Conservation (phyloP, 2,329 filamentous ascomycete species). For the Paramyrothecium sp. region DNA sequence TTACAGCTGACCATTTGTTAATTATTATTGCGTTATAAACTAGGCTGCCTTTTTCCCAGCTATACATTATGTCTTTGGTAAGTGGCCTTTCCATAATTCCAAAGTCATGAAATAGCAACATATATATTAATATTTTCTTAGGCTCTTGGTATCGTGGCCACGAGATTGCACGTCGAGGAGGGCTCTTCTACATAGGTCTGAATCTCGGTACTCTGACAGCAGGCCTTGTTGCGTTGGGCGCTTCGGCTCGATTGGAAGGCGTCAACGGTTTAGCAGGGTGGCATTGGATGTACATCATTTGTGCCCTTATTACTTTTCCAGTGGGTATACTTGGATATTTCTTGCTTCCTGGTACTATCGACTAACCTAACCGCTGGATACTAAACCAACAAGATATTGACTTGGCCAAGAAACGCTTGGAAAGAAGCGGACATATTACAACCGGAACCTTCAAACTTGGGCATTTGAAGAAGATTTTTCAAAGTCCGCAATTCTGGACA, state of each 20-base stretch:
- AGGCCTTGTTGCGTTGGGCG: constrained; percentile 45
- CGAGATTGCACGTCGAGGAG: constrained; percentile 45
- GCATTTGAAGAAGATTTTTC: constrained; percentile 29
- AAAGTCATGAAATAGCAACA: no score
- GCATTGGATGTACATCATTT: constrained; percentile 59
- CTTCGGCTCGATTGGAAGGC: constrained; percentile 37
- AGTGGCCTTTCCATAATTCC: no score
- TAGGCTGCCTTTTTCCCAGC: constrained; percentile 37
- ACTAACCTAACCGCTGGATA: constrained; percentile 46
- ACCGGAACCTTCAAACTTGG: constrained; percentile 30
- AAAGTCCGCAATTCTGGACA: constrained; percentile 47
- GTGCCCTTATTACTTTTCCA: constrained; percentile 52
- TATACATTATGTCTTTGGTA: constrained; percentile 33
- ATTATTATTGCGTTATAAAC: no score
- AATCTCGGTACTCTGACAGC: constrained; percentile 51
- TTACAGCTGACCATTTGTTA: no score
- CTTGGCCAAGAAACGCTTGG: constrained; percentile 42
- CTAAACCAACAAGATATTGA: constrained; percentile 45
- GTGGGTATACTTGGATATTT: constrained; percentile 49
- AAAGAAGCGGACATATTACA: constrained; percentile 38
- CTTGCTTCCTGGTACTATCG: constrained; percentile 44
- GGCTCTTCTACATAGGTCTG: constrained; percentile 48
- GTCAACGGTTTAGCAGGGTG: constrained; percentile 45
- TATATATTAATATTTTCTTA: constrained; percentile 11
- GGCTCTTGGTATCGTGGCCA: constrained; percentile 50